A percentile compares a stretch with the other conserved stretches of the same genome.
These are phyloP conservation scores for Gnomoniopsis smithogilvyi DNA, from an alignment of 2,329 filamentous ascomycete species.

Conservation along the genomic window DNA sequence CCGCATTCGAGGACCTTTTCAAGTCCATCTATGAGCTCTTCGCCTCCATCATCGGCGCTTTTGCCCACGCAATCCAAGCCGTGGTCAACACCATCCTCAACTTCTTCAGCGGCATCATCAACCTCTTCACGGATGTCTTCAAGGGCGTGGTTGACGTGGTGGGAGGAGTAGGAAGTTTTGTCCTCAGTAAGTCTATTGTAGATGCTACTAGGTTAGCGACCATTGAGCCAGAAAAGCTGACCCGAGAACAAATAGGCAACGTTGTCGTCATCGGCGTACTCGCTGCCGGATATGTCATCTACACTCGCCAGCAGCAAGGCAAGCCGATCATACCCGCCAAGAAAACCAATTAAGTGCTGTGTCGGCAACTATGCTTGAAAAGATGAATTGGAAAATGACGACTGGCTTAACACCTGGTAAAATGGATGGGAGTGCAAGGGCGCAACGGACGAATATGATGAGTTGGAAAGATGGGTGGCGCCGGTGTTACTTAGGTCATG, in stretches of 20 bases:
- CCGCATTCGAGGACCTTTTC: conserved; percentile 35
- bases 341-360: conserved; percentile 18
- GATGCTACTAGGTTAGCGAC: background rate
- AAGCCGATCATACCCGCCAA: conserved; percentile 18
- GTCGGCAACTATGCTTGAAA: too few species aligned
- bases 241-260: conserved; percentile 28
- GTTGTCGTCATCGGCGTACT: conserved; percentile 32
- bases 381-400: too few species aligned
- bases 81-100: conserved; percentile 31
- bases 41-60: conserved; percentile 33
- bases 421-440: too few species aligned
- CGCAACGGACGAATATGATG: too few species aligned
- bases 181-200: conserved; percentile 30
- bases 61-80: conserved; percentile 31
- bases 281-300: conserved; percentile 29
- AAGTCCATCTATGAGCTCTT: conserved; percentile 41
- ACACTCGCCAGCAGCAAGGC: conserved; percentile 26
- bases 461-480: too few species aligned
- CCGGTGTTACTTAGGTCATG: too few species aligned
- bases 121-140: conserved; percentile 32
- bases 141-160: conserved; percentile 34
- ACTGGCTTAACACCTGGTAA: too few species aligned
- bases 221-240: background rate
- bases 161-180: conserved; percentile 37
- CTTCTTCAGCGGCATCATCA: conserved; percentile 35